Percentiles rank a stretch among this genome's conserved stretches.
Conservation (phyloP, 208 protist genomes). For the Trypanosoma vivax region DNA sequence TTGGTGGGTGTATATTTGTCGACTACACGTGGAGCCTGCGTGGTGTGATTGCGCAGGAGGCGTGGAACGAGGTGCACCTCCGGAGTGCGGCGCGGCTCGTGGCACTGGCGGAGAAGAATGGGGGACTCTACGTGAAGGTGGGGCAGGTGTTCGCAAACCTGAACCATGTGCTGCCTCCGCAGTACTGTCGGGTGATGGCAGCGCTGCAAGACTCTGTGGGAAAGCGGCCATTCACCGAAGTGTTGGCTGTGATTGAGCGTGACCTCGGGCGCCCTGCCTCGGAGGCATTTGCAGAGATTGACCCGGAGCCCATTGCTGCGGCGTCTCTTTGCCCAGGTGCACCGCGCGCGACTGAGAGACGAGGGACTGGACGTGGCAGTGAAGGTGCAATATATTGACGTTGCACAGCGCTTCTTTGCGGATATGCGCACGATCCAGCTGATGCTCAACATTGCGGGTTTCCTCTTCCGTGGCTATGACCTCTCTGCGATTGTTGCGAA, state of each 20-base stretch:
- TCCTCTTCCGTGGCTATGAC: slow-evolving; percentile 83
- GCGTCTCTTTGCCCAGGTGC: slow-evolving; percentile 89
- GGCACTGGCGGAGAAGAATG: slow-evolving; percentile 72
- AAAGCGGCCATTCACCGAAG: slow-evolving; percentile 64
- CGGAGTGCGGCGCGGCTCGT: slow-evolving; percentile 74
- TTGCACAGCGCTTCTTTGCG: slow-evolving; percentile 74
- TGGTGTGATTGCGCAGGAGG: slow-evolving; percentile 29
- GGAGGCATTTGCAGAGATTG: slow-evolving; percentile 61
- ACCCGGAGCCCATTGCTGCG: slow-evolving; percentile 71
- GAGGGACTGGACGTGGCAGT: slow-evolving; percentile 87
- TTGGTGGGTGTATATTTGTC: slow-evolving; percentile 48
- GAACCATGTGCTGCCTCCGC: slow-evolving; percentile 86
- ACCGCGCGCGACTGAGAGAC: slow-evolving; percentile 50
- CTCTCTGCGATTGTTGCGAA: slow-evolving; percentile 81
- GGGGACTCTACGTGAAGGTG: slow-evolving; percentile 93
- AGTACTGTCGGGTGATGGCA: slow-evolving; percentile 82
- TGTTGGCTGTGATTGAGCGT: slow-evolving; percentile 67
- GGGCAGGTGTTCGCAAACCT: slow-evolving; percentile 93
- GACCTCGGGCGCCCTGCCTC: slow-evolving; percentile 46
- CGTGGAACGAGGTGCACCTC: slow-evolving; percentile 69
- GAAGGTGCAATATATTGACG: slow-evolving; percentile 92
- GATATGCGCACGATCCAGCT: slow-evolving; percentile 86
- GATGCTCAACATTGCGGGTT: slow-evolving; percentile 59
- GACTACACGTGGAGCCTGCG: slow-evolving; percentile 70
- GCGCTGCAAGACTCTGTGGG: slow-evolving; percentile 78